Evolutionary conservation across 176 grass and related monocot genomes (phyloP).

Genomic region (Themeda triandra): DNA sequence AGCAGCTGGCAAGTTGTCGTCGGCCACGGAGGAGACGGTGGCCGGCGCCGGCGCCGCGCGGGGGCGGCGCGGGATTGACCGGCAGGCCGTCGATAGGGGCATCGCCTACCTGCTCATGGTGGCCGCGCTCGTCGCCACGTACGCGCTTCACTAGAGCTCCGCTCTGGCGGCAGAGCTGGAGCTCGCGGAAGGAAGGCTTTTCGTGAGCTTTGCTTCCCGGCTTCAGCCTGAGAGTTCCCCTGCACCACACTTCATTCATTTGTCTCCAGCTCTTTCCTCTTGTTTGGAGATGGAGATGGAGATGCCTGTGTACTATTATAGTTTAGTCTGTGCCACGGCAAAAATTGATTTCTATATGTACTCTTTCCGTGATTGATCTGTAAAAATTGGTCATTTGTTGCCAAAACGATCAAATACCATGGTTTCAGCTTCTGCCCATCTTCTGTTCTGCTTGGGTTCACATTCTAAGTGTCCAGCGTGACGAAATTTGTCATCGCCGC

Average conservation of each 20-base stretch:
- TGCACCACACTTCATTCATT: constrained; percentile 5
- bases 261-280: neutral
- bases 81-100: constrained; percentile 51
- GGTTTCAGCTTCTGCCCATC: no score
- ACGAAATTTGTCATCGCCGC: no score
- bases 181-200: no score
- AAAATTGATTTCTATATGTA: no score
- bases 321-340: no score
- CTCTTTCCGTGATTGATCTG: no score
- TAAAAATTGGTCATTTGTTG: no score
- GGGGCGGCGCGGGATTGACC: constrained; percentile 28
- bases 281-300: neutral
- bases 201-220: neutral
- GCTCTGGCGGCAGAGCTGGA: neutral
- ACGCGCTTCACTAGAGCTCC: constrained; percentile 46
- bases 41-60: neutral
- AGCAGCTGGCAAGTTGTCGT: constrained; percentile 4
- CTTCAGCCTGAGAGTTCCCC: constrained; percentile 4
- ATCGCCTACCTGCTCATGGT: constrained; percentile 66
- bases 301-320: neutral
- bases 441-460: no score
- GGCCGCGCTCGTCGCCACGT: constrained; percentile 54
- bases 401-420: no score
- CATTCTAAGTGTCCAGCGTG: no score
- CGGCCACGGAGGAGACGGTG: constrained; percentile 12